phyloP scores from a whole-genome alignment of 345 rosid species.

The Salix koriyanagi region DNA sequence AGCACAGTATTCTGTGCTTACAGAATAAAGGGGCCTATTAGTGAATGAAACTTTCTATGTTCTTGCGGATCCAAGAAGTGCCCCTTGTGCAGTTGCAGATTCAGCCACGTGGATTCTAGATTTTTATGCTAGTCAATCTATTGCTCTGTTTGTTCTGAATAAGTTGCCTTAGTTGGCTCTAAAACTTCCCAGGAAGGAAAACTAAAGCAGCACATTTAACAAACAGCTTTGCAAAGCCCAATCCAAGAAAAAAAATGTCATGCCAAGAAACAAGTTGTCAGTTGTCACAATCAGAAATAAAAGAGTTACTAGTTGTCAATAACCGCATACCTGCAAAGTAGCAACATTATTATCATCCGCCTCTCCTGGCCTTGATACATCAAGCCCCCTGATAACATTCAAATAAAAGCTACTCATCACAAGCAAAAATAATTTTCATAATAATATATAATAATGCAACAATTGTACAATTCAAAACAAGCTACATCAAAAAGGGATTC shows the following conservation, averaged over 20 bases:
- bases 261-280: constrained; percentile 11
- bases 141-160: background rate
- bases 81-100: background rate
- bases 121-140: background rate
- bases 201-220: background rate
- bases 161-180: background rate
- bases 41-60: background rate
- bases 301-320: background rate
- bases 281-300: background rate
- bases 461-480: background rate
- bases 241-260: background rate
- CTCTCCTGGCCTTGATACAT: constrained; percentile 82
- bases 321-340: constrained; percentile 68
- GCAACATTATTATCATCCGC: constrained; percentile 61
- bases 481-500: background rate
- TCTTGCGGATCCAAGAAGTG: background rate
- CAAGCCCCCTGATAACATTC: constrained; percentile 66
- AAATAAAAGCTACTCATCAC: constrained; percentile 17
- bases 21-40: background rate
- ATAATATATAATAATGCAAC: background rate
- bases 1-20: background rate
- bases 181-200: background rate
- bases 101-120: background rate
- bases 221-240: background rate
- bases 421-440: background rate